Evolutionary conservation across 2,329 filamentous ascomycete species (phyloP), one percentile per base, ranked within the genome.

Genomic region (Dactylellina parvicollis): DNA sequence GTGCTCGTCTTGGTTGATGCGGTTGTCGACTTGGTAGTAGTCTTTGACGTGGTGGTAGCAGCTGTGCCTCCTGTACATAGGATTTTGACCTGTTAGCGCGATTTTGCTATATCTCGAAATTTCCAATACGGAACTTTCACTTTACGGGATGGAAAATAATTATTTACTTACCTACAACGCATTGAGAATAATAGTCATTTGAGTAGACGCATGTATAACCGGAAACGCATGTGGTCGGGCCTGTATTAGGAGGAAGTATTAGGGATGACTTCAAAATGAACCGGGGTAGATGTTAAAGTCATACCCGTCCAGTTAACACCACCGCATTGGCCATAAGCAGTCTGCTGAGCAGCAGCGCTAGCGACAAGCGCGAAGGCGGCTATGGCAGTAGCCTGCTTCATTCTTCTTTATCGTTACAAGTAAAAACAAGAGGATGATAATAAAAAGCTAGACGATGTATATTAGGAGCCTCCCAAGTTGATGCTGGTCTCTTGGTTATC

Each of bases 251-350:
- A 12, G 14, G 7, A n/a, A n/a, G n/a, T 36, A 36, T 18, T 36
- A 54, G 8, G 16, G 20, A 22, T n/a, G n/a, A 22, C 12, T 8
- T 12, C 28, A 18, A 52, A 16, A 30, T 52, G n/a, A 52, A 32
- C n/a, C 3, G 16, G 16, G 9, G 8, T 52, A 38, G 20, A 30
- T n/a, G 44, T 8, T 38, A n/a, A 16, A 36, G 28, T 12, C 4
- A 44, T 61, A 61, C 56, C 56, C 66, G 59, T 60, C 49, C 67
- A 73, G 42, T 71, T 65, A 44, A 69, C 49, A n/a, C 75, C 82
- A 20, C 80, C 81, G 38, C 77, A 77, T 7, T 78, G 78, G 1
- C 61, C 67, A 10, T 52, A 75, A 20, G 59, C 59, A 14, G 16
- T 47, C 32, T 75, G 74, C 26, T 76, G 75, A 38, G 55, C 75